These are phyloP conservation scores for Colletotrichum ledebouriae DNA, from an alignment of 2,329 filamentous ascomycete species.

Conservation along the genomic window DNA sequence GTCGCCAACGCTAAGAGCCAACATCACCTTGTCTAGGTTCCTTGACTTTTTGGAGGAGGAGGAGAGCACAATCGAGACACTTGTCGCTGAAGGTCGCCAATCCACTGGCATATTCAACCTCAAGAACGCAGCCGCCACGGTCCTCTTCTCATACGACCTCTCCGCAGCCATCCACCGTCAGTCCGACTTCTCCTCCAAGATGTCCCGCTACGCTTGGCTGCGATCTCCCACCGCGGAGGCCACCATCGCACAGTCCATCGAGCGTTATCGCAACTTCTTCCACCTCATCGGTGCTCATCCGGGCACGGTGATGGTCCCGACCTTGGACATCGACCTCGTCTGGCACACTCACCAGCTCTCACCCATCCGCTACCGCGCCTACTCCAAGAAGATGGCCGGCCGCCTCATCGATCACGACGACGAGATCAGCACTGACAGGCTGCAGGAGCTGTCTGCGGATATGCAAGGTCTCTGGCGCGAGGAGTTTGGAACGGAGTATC, in stretches of 20 bases:
- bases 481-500: slow-evolving; percentile 53
- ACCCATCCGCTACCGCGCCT: slow-evolving; percentile 47
- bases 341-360: slow-evolving; percentile 60
- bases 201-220: slow-evolving; percentile 56
- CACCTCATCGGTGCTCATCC: slow-evolving; percentile 50
- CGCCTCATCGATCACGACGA: slow-evolving; percentile 57
- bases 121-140: slow-evolving; percentile 27
- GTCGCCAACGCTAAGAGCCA: slow-evolving; percentile 4
- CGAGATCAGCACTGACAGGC: slow-evolving; percentile 47
- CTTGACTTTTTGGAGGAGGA: slow-evolving; percentile 22
- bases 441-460: slow-evolving; percentile 48
- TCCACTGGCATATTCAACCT: slow-evolving; percentile 40
- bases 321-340: slow-evolving; percentile 57
- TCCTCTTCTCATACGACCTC: slow-evolving; percentile 44
- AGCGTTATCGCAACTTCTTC: slow-evolving; percentile 56
- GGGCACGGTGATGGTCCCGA: slow-evolving; percentile 53
- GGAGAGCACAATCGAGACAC: slow-evolving; percentile 14
- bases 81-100: slow-evolving; percentile 1
- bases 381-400: slow-evolving; percentile 39
- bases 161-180: slow-evolving; percentile 54
- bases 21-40: slow-evolving; percentile 1
- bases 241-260: slow-evolving; percentile 52
- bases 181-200: slow-evolving; percentile 56
- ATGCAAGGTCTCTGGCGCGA: slow-evolving; percentile 49
- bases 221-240: slow-evolving; percentile 51